These are phyloP conservation scores for Rhazya stricta DNA, from an alignment of 257 asterid species.

Conservation along the genomic window DNA sequence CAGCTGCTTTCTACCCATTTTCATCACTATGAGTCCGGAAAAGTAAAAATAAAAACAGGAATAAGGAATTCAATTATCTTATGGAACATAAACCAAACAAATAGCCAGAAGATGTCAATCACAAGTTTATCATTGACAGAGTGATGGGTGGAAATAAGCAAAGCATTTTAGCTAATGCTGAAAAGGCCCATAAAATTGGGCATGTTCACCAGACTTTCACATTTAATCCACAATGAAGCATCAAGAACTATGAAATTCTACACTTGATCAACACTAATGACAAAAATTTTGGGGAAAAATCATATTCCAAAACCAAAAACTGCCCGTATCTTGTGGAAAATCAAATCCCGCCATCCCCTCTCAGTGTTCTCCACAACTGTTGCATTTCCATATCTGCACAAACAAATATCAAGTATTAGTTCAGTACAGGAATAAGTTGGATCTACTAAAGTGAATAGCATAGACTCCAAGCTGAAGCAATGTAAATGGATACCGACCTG, in stretches of 20 bases:
- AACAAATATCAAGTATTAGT: not conserved
- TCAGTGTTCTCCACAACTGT: conserved; percentile 94
- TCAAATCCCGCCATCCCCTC: conserved; percentile 95
- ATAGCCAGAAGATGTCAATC: not conserved
- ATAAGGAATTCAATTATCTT: not conserved
- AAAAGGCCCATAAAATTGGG: conserved; percentile 6
- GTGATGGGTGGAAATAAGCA: not conserved
- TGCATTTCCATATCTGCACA: conserved; percentile 71
- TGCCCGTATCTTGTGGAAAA: conserved; percentile 68
- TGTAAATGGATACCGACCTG: conserved; percentile 50
- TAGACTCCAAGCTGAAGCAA: not conserved
- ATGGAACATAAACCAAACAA: not conserved
- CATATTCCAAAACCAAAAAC: conserved; percentile 46
- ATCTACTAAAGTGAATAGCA: not conserved
- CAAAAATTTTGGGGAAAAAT: not conserved
- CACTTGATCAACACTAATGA: not conserved
- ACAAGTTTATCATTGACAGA: not conserved
- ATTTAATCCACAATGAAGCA: not conserved
- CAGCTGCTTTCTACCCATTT: not conserved
- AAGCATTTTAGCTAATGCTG: not conserved
- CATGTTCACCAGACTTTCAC: not conserved
- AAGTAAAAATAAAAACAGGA: not conserved
- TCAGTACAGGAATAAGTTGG: not conserved
- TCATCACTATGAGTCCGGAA: not conserved
- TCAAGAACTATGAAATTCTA: conserved; percentile 9